Conservation (phyloP, 495 filamentous ascomycete species). For the Acidomyces sp. region DNA sequence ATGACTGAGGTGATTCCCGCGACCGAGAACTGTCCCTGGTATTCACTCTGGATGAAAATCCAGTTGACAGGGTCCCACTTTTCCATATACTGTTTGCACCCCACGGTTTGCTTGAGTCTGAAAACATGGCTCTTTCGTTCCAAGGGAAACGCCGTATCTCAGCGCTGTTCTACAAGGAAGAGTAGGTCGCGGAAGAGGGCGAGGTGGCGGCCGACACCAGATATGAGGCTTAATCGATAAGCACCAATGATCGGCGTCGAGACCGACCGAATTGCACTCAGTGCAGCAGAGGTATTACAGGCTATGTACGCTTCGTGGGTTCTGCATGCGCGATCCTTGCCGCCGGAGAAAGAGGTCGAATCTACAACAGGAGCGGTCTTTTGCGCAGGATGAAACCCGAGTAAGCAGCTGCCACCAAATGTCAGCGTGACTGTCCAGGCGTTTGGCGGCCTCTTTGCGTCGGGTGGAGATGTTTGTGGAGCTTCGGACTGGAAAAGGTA, state of each 20-base stretch:
- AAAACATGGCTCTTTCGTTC: neutral
- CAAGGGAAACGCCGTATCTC: neutral
- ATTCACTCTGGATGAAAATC: constrained; percentile 26
- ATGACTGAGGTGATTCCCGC: neutral
- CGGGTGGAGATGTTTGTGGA: neutral
- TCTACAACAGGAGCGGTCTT: neutral
- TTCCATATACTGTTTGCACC: constrained; percentile 45
- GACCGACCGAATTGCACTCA: neutral
- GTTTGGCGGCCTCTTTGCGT: too few relatives aligned
- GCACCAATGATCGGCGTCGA: neutral
- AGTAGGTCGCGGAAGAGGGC: neutral
- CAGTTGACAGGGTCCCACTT: constrained; percentile 38
- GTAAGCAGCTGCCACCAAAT: neutral
- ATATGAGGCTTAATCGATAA: neutral
- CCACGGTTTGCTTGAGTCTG: neutral
- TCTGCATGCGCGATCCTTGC: neutral
- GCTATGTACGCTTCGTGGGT: neutral
- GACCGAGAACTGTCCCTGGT: constrained; percentile 7
- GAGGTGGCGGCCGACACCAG: constrained; percentile 2
- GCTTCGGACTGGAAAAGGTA: neutral
- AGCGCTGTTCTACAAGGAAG: constrained; percentile 2
- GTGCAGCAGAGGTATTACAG: constrained; percentile 5
- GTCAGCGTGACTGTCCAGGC: neutral
- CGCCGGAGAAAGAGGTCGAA: neutral
- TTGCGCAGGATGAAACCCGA: neutral